These are phyloP conservation scores for Colletotrichum lupini DNA, from an alignment of 2,329 filamentous ascomycete species.

Conservation along the genomic window DNA sequence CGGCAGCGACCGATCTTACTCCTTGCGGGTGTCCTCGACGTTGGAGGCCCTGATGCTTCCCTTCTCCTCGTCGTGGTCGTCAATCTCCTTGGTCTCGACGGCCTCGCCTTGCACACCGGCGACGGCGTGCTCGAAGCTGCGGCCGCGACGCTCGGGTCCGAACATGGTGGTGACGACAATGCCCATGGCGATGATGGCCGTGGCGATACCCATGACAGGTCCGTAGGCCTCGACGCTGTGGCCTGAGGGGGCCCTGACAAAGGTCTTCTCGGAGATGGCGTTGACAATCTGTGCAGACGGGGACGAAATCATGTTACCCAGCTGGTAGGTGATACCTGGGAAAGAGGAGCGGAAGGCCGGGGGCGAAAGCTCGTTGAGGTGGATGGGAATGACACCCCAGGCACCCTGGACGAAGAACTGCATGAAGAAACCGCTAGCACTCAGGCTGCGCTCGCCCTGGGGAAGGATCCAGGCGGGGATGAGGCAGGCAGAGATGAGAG, in stretches of 20 bases:
- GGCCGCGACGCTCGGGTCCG: constrained; percentile 79
- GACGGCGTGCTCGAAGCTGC: constrained; percentile 72
- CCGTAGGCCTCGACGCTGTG: constrained; percentile 76
- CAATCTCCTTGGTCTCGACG: constrained; percentile 41
- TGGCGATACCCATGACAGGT: constrained; percentile 79
- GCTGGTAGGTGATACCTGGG: constrained; percentile 77
- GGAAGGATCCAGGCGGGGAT: constrained; percentile 80
- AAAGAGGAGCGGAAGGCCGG: constrained; percentile 77
- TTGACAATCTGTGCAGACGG: constrained; percentile 83
- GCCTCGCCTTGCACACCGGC: constrained; percentile 46
- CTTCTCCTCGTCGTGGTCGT: constrained; percentile 46
- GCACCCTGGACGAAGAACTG: constrained; percentile 76
- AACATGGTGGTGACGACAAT: constrained; percentile 76
- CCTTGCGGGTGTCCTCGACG: constrained; percentile 26
- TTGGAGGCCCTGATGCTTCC: constrained; percentile 31
- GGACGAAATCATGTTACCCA: constrained; percentile 80
- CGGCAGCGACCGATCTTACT: constrained; percentile 7
- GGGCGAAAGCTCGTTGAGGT: constrained; percentile 79
- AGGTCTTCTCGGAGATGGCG: constrained; percentile 73
- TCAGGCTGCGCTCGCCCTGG: constrained; percentile 67
- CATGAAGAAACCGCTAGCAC: constrained; percentile 74
- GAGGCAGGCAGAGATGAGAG: constrained; percentile 68
- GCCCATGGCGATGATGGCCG: constrained; percentile 78
- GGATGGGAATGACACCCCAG: constrained; percentile 77
- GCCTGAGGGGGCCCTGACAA: constrained; percentile 63